Evolutionary conservation across 2,329 filamentous ascomycete genomes (phyloP).

Genomic region (Pestalotiopsis sp.): DNA sequence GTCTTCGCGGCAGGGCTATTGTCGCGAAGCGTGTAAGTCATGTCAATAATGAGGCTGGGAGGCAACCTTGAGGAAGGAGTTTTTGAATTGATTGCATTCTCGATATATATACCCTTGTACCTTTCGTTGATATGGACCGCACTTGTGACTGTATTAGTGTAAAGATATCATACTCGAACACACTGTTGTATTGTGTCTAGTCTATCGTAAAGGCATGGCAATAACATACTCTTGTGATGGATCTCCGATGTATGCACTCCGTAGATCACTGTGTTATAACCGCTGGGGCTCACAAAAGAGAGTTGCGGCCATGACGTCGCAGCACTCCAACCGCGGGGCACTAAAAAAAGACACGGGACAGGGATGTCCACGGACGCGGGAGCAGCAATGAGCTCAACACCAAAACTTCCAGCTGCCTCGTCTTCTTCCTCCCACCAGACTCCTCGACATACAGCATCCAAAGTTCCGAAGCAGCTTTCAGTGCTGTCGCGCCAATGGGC

Average conservation of each 20-base stretch:
- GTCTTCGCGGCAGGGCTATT: conserved; percentile 9
- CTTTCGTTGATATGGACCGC: neutral
- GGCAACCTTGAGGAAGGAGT: conserved; percentile 1
- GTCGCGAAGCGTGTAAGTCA: conserved; percentile 12
- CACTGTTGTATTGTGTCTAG: neutral
- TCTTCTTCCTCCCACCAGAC: neutral
- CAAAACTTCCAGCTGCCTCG: neutral
- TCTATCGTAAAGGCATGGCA: no score
- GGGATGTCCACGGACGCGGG: neutral
- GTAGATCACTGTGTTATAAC: neutral
- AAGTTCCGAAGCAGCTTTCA: neutral
- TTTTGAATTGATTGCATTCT: conserved; percentile 6
- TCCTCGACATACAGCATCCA: neutral
- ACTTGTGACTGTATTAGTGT: neutral
- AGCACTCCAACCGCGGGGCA: neutral
- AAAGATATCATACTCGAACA: neutral
- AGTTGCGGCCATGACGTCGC: conserved; percentile 7
- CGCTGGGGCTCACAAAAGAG: neutral
- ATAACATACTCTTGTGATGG: neutral
- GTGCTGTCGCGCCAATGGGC: conserved; percentile 6
- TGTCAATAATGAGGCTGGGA: neutral
- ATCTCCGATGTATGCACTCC: neutral
- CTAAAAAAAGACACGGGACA: conserved; percentile 3
- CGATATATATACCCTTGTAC: neutral
- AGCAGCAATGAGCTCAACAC: neutral